Evolutionary conservation across 1,139 yeast species (phyloP).

Genomic region (Taiozyma sp.): DNA sequence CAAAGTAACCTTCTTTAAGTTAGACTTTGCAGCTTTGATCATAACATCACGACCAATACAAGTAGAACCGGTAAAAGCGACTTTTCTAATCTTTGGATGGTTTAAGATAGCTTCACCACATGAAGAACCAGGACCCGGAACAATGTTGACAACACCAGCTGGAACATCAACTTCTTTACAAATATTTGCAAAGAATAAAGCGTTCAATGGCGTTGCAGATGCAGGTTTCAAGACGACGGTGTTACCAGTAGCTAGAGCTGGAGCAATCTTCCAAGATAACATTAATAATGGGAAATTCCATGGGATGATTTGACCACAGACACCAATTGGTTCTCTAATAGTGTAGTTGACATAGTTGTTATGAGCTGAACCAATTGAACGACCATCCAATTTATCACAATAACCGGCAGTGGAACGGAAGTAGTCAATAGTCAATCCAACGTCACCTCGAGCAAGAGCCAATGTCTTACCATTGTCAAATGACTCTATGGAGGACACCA

Average conservation of each 20-base stretch:
- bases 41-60: slow-evolving; percentile 54
- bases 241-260: slow-evolving; percentile 59
- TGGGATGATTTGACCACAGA: slow-evolving; percentile 61
- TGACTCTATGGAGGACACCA: slow-evolving; percentile 61
- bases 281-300: slow-evolving; percentile 64
- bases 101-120: slow-evolving; percentile 53
- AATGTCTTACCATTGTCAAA: slow-evolving; percentile 73
- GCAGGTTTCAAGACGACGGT: slow-evolving; percentile 58
- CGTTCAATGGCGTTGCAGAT: slow-evolving; percentile 58
- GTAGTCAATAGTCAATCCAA: slow-evolving; percentile 49
- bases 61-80: slow-evolving; percentile 63
- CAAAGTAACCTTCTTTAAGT: slow-evolving; percentile 55
- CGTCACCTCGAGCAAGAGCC: slow-evolving; percentile 45
- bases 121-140: slow-evolving; percentile 55
- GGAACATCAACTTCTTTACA: slow-evolving; percentile 53
- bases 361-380: slow-evolving; percentile 50
- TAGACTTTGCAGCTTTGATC: slow-evolving; percentile 45
- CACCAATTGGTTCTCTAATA: slow-evolving; percentile 53
- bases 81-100: slow-evolving; percentile 48
- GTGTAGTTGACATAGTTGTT: slow-evolving; percentile 43
- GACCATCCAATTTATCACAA: slow-evolving; percentile 67
- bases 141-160: slow-evolving; percentile 53
- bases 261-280: slow-evolving; percentile 61
- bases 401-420: slow-evolving; percentile 67
- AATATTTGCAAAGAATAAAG: slow-evolving; percentile 45